A percentile compares a stretch with the other conserved stretches of the same genome.
phyloP scores from a whole-genome alignment of 2,329 filamentous ascomycete genomes.

The Diaporthe sp. region DNA sequence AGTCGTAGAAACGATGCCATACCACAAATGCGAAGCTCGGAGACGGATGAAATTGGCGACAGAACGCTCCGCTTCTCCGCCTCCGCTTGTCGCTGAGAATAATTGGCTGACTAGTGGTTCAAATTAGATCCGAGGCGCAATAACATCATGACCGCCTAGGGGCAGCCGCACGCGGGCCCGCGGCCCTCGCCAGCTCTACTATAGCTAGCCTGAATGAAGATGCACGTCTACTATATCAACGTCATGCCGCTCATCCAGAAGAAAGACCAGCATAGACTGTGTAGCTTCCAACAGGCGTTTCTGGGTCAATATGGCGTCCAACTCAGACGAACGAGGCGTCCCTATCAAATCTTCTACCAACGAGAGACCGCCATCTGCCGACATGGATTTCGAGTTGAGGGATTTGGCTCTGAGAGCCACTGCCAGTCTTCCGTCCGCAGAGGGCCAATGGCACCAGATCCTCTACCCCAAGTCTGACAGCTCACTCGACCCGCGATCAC shows the following conservation, averaged over 20 bases:
- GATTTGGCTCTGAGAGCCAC: constrained; percentile 12
- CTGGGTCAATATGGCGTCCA: neutral
- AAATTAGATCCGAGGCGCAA: neutral
- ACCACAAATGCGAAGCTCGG: no score
- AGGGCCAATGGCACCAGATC: neutral
- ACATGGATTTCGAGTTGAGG: neutral
- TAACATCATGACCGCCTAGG: neutral
- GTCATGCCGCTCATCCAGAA: neutral
- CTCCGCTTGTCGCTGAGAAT: neutral
- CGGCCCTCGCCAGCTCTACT: neutral
- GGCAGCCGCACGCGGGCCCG: neutral
- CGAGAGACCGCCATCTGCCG: neutral
- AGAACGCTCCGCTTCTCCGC: neutral
- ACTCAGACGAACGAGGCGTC: neutral
- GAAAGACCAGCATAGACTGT: neutral
- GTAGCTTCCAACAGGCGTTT: neutral
- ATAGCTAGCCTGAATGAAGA: neutral
- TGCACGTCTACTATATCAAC: neutral
- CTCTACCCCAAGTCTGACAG: neutral
- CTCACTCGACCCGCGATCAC: neutral
- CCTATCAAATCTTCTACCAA: neutral
- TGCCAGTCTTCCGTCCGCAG: neutral
- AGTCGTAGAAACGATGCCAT: no score
- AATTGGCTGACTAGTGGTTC: neutral
- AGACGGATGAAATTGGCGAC: neutral